Percentiles rank a stretch among this genome's conserved stretches.
phyloP scores from a whole-genome alignment of 1,284 basidiomycete genomes.

The Abortiporus biennis region DNA sequence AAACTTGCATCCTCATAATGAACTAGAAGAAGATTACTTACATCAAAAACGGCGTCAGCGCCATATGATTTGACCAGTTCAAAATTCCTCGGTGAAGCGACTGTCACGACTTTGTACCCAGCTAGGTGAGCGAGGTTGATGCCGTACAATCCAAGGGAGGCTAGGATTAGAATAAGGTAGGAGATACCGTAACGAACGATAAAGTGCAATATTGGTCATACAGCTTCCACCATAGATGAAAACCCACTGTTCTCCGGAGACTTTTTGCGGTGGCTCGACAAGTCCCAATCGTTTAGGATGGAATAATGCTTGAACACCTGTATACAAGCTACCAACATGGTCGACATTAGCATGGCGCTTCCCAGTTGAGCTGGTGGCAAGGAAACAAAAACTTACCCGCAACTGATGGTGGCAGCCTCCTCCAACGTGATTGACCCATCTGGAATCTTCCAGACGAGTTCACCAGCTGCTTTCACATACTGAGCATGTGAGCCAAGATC shows the following conservation, averaged over 20 bases:
- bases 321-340: constrained; percentile 25
- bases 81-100: constrained; percentile 32
- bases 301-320: constrained; percentile 31
- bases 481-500: constrained; percentile 33
- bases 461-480: constrained; percentile 28
- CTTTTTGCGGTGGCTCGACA: constrained; percentile 18
- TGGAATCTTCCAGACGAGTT: constrained; percentile 28
- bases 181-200: not conserved
- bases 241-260: constrained; percentile 19
- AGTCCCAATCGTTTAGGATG: constrained; percentile 18
- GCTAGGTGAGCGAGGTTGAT: constrained; percentile 36
- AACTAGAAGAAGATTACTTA: constrained; percentile 8
- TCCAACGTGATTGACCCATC: constrained; percentile 23
- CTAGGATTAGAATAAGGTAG: constrained; percentile 8
- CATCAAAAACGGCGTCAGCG: constrained; percentile 34
- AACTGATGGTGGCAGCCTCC: constrained; percentile 34
- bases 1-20: not conserved
- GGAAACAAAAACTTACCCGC: constrained; percentile 20
- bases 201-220: constrained; percentile 11
- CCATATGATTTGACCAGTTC: constrained; percentile 33
- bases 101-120: constrained; percentile 36
- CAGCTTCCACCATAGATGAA: constrained; percentile 26
- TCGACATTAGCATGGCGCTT: too few relatives aligned
- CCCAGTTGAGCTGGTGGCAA: not conserved
- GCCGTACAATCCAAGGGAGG: constrained; percentile 37